Percentiles rank a stretch among this genome's conserved stretches.
phyloP scores from a whole-genome alignment of 768 basidiomycete species.

The Termitomyces heimii region DNA sequence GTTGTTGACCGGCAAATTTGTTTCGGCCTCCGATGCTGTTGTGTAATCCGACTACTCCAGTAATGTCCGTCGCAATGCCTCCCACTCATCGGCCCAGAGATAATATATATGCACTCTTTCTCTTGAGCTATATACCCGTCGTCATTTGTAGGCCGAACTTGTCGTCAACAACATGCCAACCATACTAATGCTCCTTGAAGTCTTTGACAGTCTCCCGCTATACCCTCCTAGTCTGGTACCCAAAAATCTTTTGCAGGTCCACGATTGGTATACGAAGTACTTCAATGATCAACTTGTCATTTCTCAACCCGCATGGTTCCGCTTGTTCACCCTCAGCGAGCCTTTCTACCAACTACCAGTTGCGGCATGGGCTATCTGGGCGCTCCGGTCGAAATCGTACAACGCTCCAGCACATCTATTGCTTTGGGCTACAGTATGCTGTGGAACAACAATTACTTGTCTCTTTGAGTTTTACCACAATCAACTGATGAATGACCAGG shows the following conservation, averaged over 20 bases:
- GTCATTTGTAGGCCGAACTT: constrained; percentile 9
- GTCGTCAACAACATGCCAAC: neutral
- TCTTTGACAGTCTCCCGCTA: constrained; percentile 16
- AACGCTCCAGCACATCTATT: constrained; percentile 15
- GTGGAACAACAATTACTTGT: constrained; percentile 17
- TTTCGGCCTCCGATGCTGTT: neutral
- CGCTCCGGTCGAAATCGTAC: constrained; percentile 13
- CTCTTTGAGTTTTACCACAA: constrained; percentile 17
- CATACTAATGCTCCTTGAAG: constrained; percentile 1
- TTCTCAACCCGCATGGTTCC: constrained; percentile 17
- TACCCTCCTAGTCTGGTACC: constrained; percentile 15
- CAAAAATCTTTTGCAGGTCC: constrained; percentile 11
- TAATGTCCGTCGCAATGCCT: constrained; percentile 10
- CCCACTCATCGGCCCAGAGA: constrained; percentile 11
- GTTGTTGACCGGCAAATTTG: neutral
- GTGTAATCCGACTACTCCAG: neutral
- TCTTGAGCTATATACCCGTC: constrained; percentile 13
- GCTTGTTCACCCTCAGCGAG: constrained; percentile 15
- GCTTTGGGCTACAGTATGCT: constrained; percentile 14
- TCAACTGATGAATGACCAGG: constrained; percentile 13
- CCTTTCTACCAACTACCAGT: constrained; percentile 17
- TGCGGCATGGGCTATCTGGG: constrained; percentile 16
- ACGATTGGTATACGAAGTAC: constrained; percentile 12
- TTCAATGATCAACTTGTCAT: constrained; percentile 20
- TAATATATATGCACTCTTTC: constrained; percentile 13